Evolutionary conservation across 2,329 filamentous ascomycete genomes (phyloP), one percentile per base, ranked within the genome.

Genomic region (Aureobasidium sp.): DNA sequence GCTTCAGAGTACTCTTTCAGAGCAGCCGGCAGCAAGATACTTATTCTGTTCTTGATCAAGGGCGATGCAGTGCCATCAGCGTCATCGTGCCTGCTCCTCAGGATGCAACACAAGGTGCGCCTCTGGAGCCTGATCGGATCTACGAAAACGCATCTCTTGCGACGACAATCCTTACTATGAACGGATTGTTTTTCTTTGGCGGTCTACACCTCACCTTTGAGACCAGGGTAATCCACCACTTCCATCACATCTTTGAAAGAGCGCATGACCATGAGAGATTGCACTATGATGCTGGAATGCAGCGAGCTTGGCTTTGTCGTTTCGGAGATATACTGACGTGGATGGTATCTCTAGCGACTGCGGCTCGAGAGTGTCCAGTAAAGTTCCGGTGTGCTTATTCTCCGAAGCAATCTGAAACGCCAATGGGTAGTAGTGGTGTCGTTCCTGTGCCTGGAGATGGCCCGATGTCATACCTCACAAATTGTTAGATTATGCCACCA

Each of bases 221-320:
- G 45, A n/a, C 45, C 8, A 60, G 9, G 20, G 12, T 45, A 3
- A 20, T 20, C 27, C 17, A 14, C 25, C 20, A 27, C 31, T n/a
- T 11, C 3, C 17, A 60, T 60, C 45, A 22, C 27, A 25, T 36
- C 22, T 25, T 6, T n/a, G 39, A 15, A 14, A 34, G 17, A 41
- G 34, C 57, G 44, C 57, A 60, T 60, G 57, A 60, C 31, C 36
- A 6, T 49, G 22, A 22, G 44, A 51, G 57, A 58, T 58, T 48
- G 55, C 31, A 36, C 22, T 48, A 34, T 58, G 14, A 47, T 27
- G 41, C 31, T 48, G 42, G 42, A 48, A 48, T 58, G 55, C 41
- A 47, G 41, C 12, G 20, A 58, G 41, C 55, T 48, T 47, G 55
- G 41, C 55, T 58, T 22, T 29, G 53, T 45, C 25, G 39, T 36